Evolutionary conservation across 129 eudicot genomes (phyloP), one percentile per base, ranked within the genome.

Genomic region (Deinandra increscens): DNA sequence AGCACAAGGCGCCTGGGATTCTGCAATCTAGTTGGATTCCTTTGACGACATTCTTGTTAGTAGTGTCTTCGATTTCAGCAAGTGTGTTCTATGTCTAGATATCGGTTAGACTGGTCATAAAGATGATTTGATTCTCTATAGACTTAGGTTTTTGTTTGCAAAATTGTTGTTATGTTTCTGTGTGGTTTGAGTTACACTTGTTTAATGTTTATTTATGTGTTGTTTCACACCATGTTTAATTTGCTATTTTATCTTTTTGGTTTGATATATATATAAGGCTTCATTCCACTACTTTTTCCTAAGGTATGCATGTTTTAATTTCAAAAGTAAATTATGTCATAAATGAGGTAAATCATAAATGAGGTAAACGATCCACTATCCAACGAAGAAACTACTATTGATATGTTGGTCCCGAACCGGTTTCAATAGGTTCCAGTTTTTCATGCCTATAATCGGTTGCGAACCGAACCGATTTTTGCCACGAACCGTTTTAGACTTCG

Each of bases 81-180:
- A 67, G 50, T 6, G 7, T 68, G 51, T 68, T 75, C 0, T 18
- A 33, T 50, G 46, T 50, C 61, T 73, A 73, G 26, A 36, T 72
- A 20, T 45, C 3, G 13, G 69, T 51, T 59, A 34, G 5, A 19
- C 0, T 15, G 69, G 61, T 48, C 36, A 5, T 45, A 33, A 31
- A 46, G 69, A 36, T 60, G 62, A 33, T 46, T 46, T 48, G 51
- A 48, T 49, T 63, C 5, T 49, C 63, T 50, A 11, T 37, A 22
- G 49, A 49, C 70, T 50, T 60, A 1, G 15, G 44, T 43, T 71
- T 42, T 34, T 20, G 2, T 1, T 9, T 44, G 48, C 22, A n/a
- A 72, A 34, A 44, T 5, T 61, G 9, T 34, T 73, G 50, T 34
- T 63, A 38, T 63, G 13, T 72, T n/a, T n/a, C n/a, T n/a, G n/a